Conservation (phyloP, 2,329 filamentous ascomycete species). For the Ceratocystis papillata region DNA sequence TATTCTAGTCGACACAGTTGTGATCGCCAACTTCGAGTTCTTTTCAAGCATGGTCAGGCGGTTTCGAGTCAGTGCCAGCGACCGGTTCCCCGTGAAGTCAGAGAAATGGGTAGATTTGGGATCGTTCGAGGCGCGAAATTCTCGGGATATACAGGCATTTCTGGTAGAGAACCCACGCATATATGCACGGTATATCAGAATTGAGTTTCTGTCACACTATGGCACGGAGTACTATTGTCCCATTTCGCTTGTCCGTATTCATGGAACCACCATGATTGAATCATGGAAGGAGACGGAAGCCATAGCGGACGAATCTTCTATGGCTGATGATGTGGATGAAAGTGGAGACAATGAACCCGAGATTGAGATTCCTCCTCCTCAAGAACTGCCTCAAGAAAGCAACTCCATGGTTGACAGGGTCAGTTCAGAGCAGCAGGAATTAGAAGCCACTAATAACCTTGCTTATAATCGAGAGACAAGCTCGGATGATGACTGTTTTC, state of each 20-base stretch:
- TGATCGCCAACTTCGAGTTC: constrained; percentile 98
- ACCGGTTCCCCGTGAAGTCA: constrained; percentile 82
- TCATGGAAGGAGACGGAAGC: constrained; percentile 73
- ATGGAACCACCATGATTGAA: constrained; percentile 93
- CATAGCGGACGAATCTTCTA: constrained; percentile 16
- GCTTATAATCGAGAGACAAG: too few relatives aligned
- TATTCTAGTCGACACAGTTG: constrained; percentile 80
- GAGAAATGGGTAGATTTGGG: constrained; percentile 88
- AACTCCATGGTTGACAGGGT: too few relatives aligned
- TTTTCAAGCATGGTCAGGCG: constrained; percentile 94
- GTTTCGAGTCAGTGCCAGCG: constrained; percentile 84
- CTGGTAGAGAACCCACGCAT: constrained; percentile 89
- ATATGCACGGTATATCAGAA: constrained; percentile 83
- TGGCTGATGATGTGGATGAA: constrained; percentile 9
- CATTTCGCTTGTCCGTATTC: constrained; percentile 76
- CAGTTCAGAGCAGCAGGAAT: too few relatives aligned
- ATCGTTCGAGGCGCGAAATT: constrained; percentile 82
- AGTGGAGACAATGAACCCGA: not conserved
- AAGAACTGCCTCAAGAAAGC: not conserved
- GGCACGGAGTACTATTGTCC: constrained; percentile 97
- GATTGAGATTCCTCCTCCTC: not conserved
- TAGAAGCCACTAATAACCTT: too few relatives aligned
- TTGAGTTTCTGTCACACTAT: constrained; percentile 88
- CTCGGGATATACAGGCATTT: constrained; percentile 87
- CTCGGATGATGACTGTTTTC: not conserved